Percentiles rank a stretch among this genome's conserved stretches.
Conservation (phyloP, 345 rosid species). For the Gynandropsis gynandra region DNA sequence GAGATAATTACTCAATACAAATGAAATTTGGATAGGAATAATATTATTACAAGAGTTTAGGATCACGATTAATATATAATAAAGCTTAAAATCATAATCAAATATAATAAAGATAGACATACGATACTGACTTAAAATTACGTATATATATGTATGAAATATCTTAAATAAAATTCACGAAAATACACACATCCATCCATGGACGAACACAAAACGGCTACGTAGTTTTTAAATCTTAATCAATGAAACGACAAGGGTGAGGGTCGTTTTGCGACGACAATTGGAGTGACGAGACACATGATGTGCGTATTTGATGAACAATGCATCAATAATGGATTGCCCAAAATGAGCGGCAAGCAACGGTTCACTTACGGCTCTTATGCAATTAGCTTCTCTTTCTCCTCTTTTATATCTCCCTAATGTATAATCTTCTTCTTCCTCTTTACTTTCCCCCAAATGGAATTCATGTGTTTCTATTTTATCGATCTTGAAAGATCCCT, state of each 20-base stretch:
- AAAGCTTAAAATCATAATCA: no score
- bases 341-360: slow-evolving; percentile 28
- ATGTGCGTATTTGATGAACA: slow-evolving; percentile 29
- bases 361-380: slow-evolving; percentile 27
- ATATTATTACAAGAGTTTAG: no score
- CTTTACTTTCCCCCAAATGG: slow-evolving; percentile 18
- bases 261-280: slow-evolving; percentile 15
- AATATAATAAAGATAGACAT: no score
- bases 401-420: slow-evolving; percentile 10
- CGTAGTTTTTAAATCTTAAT: slow-evolving; percentile 19
- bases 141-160: no score
- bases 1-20: no score
- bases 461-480: slow-evolving; percentile 17
- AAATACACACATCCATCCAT: no score
- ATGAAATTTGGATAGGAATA: no score
- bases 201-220: not conserved
- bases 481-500: slow-evolving; percentile 34
- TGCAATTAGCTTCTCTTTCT: slow-evolving; percentile 28
- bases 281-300: slow-evolving; percentile 14
- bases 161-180: no score
- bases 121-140: no score
- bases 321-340: slow-evolving; percentile 20
- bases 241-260: slow-evolving; percentile 23
- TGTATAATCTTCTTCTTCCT: not conserved
- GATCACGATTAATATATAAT: no score